A percentile compares a stretch with the other conserved stretches of the same genome.
Evolutionary conservation across 164 flowering plant species (phyloP).

Genomic region (Kingdonia uniflora): DNA sequence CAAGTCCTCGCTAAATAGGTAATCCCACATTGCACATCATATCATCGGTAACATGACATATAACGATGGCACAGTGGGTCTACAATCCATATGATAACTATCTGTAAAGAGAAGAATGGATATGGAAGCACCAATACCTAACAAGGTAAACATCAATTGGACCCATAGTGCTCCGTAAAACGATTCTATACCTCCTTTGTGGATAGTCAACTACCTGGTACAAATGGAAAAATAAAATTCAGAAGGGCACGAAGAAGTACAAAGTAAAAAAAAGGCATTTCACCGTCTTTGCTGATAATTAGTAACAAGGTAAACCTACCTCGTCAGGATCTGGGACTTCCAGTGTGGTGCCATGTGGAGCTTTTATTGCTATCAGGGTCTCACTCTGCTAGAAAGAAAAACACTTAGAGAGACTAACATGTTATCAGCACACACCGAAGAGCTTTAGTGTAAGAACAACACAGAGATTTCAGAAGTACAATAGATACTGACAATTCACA

Average conservation of each 20-base stretch:
- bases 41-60: no score
- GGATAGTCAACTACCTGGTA: slow-evolving; percentile 79
- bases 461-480: neutral
- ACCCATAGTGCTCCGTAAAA: slow-evolving; percentile 95
- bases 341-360: slow-evolving; percentile 96
- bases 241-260: neutral
- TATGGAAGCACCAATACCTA: slow-evolving; percentile 41
- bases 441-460: neutral
- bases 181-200: slow-evolving; percentile 88
- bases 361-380: slow-evolving; percentile 92
- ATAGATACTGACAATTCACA: neutral
- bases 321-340: slow-evolving; percentile 99
- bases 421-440: neutral
- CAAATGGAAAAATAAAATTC: slow-evolving; percentile 2
- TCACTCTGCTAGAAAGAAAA: slow-evolving; percentile 43
- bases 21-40: no score
- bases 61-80: no score
- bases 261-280: no score
- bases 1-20: neutral
- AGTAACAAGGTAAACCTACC: slow-evolving; percentile 43
- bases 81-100: neutral
- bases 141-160: slow-evolving; percentile 95
- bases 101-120: neutral
- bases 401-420: neutral
- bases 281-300: no score